Conservation (phyloP, 371 early-diverging fungal genomes). For the Smittium culicis region DNA sequence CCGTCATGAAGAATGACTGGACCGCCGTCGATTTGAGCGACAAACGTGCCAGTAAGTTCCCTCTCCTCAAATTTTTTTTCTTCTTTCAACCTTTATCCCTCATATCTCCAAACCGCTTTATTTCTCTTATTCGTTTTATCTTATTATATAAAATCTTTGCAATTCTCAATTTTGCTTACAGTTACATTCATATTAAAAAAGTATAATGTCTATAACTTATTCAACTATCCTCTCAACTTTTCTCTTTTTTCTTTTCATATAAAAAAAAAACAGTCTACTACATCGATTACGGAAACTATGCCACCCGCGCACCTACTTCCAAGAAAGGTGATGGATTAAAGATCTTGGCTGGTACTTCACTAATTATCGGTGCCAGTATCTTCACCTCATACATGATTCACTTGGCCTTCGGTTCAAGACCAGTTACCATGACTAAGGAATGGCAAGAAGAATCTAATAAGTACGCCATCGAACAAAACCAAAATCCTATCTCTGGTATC, state of each 20-base stretch:
- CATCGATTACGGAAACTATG: constrained; percentile 89
- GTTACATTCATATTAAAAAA: too few relatives aligned
- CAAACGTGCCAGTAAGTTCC: constrained; percentile 90
- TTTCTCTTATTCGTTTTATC: too few relatives aligned
- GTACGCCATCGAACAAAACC: constrained; percentile 62
- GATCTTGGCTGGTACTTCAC: constrained; percentile 54
- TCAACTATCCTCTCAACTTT: neutral
- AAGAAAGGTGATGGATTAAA: constrained; percentile 59
- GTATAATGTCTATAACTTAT: too few relatives aligned
- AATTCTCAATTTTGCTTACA: too few relatives aligned
- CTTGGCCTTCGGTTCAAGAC: constrained; percentile 27
- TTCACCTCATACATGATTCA: constrained; percentile 41
- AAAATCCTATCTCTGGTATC: constrained; percentile 79
- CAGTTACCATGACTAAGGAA: constrained; percentile 68
- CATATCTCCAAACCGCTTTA: too few relatives aligned
- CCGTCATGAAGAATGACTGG: constrained; percentile 89
- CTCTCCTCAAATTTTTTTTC: too few relatives aligned
- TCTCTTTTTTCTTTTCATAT: neutral
- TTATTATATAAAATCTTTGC: too few relatives aligned
- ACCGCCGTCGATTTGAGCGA: constrained; percentile 73
- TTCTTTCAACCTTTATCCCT: too few relatives aligned
- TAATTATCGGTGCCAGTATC: constrained; percentile 40
- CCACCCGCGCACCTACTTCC: constrained; percentile 64
- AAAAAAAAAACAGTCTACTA: constrained; percentile 48
- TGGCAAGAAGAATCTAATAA: constrained; percentile 86